Base-by-base conservation (phyloP, 441 rosid species). In the Jatropha podagrica region DNA sequence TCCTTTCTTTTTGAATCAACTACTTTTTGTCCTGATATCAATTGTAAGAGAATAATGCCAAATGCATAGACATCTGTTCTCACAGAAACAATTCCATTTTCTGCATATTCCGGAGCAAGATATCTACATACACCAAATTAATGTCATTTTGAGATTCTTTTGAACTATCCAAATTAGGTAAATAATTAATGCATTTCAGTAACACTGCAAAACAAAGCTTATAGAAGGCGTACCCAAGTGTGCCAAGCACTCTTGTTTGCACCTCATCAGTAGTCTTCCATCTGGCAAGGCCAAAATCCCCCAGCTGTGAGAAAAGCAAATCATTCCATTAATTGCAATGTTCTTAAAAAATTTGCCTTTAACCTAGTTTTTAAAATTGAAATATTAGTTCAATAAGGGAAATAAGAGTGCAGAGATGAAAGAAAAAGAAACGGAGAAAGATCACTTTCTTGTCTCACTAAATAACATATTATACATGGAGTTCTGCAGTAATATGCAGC, bases 221-320 rank as follows among this genome's bases (percentile, higher is more conserved):
- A 54, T 14, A 23, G 46, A 77, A 61, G 17, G 48, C 72, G 44
- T 86, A 86, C 93, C 91, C 93, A 32, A 89, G 68, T 20, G 91
- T 88, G 67, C 93, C 91, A 20, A 89, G 87, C 54, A 89, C 23
- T 77, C 82, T 85, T 52, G 89, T 88, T 37, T 83, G 88, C 62
- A 79, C 80, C 55, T 86, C 89, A 44, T 86, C 86, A 41, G 70
- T 74, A 26, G 85, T 81, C 79, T 84, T 88, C 91, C 91, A 85
- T 81, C 83, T 83, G 2, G 90, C 93, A 59, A 89, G 86, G 51
- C 91, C 93, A 80, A 89, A 88, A 85, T 89, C 93, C 66, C 93
- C 89, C 61, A 89, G 81, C 89, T 85, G 85, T 61, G 54, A 2
- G 68, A 26, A 40, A 26, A 76, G 7, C 54, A 62, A 37, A 69